Conservation (phyloP, 2,329 filamentous ascomycete genomes). For the Lithohypha guttulata region DNA sequence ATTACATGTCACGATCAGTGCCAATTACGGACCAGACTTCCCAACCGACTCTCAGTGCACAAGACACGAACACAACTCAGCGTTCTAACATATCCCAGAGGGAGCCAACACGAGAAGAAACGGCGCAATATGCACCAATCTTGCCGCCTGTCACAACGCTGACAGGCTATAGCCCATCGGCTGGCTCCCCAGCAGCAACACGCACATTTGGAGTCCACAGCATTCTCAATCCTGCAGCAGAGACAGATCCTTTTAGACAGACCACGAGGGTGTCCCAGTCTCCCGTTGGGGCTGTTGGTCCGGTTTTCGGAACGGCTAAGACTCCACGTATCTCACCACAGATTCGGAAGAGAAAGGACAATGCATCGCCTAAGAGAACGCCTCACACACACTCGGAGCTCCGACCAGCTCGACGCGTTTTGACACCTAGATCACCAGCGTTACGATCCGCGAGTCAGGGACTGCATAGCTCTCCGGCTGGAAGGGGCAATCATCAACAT, state of each 20-base stretch:
- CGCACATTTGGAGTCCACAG: constrained; percentile 34
- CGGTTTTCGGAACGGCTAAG: constrained; percentile 8
- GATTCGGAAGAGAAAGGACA: constrained; percentile 18
- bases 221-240: constrained; percentile 36
- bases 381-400: constrained; percentile 7
- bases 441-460: constrained; percentile 42
- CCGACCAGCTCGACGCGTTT: constrained; percentile 34
- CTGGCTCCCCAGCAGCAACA: constrained; percentile 3
- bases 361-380: constrained; percentile 14
- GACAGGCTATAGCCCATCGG: constrained; percentile 1
- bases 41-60: not conserved
- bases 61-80: not conserved
- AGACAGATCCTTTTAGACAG: constrained; percentile 8
- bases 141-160: constrained; percentile 5
- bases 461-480: constrained; percentile 31
- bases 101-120: not conserved
- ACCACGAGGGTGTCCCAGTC: constrained; percentile 6
- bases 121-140: constrained; percentile 1
- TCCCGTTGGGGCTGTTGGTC: constrained; percentile 9
- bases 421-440: constrained; percentile 48
- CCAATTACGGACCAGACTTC: constrained; percentile 1
- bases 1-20: constrained; percentile 7
- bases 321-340: constrained; percentile 24
- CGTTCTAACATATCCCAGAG: not conserved
- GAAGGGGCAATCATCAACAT: constrained; percentile 36